These are phyloP conservation scores for Haberlea rhodopensis DNA, from an alignment of 257 asterid species.

Conservation along the genomic window DNA sequence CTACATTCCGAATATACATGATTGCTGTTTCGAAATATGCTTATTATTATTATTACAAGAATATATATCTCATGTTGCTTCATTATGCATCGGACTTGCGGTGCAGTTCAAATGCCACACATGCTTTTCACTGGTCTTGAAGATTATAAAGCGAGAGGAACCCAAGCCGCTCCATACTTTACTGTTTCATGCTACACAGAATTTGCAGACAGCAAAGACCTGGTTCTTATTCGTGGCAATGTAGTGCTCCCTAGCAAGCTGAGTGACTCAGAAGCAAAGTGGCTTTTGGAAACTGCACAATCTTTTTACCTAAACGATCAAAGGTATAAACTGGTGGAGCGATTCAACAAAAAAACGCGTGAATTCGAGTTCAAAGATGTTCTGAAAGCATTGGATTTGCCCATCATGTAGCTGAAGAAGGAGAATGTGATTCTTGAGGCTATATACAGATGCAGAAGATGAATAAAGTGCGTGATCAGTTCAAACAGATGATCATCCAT, in stretches of 20 bases:
- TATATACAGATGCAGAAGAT: constrained; percentile 5
- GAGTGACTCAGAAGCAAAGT: constrained; percentile 72
- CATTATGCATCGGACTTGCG: constrained; percentile 14
- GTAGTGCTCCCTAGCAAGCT: constrained; percentile 90
- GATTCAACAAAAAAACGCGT: constrained; percentile 73
- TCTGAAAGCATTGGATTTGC: constrained; percentile 78
- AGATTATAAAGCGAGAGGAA: constrained; percentile 93
- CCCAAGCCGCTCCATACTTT: constrained; percentile 91
- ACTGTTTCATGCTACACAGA: constrained; percentile 74
- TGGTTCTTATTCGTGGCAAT: constrained; percentile 89
- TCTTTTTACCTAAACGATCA: constrained; percentile 83
- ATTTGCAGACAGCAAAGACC: constrained; percentile 78
- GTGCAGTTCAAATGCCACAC: constrained; percentile 88
- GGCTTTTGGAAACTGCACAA: constrained; percentile 84
- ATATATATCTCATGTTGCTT: constrained; percentile 13
- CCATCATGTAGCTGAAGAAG: constrained; percentile 41
- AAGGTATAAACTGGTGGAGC: constrained; percentile 82
- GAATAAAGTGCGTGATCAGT: constrained; percentile 17
- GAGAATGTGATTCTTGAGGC: not conserved
- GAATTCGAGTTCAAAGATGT: constrained; percentile 93
- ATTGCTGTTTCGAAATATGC: not conserved
- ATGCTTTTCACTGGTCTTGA: constrained; percentile 94
- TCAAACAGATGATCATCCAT: not conserved
- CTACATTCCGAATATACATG: not conserved
- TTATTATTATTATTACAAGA: not conserved